Evolutionary conservation across 2,329 filamentous ascomycete species (phyloP).

Genomic region (Madurella mycetomatis): DNA sequence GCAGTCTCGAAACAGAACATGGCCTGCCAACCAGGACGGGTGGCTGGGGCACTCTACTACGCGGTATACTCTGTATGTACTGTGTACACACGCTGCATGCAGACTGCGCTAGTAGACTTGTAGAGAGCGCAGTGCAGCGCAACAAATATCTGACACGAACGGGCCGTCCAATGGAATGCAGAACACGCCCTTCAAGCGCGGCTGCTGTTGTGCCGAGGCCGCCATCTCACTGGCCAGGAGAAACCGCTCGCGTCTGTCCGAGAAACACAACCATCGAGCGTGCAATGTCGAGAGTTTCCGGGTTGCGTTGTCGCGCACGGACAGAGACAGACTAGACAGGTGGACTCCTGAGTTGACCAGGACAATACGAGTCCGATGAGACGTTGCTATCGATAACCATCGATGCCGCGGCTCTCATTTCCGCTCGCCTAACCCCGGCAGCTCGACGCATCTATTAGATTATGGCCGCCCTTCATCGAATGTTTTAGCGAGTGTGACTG

Average conservation of each 20-base stretch:
- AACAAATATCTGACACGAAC: not conserved
- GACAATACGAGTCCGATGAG: conserved; percentile 13
- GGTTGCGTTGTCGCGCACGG: conserved; percentile 8
- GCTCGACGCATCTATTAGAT: too few species aligned
- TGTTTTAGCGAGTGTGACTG: too few species aligned
- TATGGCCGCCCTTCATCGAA: too few species aligned
- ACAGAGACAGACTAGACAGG: not conserved
- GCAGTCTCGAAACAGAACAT: conserved; percentile 12
- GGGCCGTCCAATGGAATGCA: conserved; percentile 1
- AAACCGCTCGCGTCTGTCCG: conserved; percentile 1
- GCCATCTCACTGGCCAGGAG: not conserved
- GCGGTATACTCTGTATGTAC: too few species aligned
- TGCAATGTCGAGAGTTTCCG: not conserved
- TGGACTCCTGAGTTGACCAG: not conserved
- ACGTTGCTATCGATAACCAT: conserved; percentile 5
- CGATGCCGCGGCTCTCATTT: not conserved
- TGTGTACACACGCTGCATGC: conserved; percentile 6
- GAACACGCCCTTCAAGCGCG: not conserved
- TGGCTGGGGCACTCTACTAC: not conserved
- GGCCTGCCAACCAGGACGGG: conserved; percentile 11
- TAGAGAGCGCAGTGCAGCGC: not conserved
- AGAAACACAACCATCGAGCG: not conserved
- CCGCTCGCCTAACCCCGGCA: too few species aligned
- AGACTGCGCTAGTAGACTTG: not conserved
- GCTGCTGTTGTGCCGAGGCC: conserved; percentile 7